A percentile compares a stretch with the other conserved stretches of the same genome.
Evolutionary conservation across 768 basidiomycete genomes (phyloP).

Genomic region (Boletus bicolor): DNA sequence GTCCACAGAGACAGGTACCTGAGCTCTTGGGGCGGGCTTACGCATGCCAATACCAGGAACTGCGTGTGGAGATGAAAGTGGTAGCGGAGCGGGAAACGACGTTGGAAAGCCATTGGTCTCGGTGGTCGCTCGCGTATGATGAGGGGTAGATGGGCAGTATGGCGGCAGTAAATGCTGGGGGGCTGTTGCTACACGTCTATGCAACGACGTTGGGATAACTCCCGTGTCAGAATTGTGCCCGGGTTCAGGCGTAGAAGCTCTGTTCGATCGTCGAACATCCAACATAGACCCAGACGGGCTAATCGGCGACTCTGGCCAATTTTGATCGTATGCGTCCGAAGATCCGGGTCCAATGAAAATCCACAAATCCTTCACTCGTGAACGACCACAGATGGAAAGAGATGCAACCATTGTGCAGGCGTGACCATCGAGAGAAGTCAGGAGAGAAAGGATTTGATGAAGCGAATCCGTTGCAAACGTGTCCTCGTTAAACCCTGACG

Average conservation of each 20-base stretch:
- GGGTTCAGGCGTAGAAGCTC: slow-evolving; percentile 32
- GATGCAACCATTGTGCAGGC: slow-evolving; percentile 68
- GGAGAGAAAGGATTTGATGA: slow-evolving; percentile 63
- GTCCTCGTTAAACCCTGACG: slow-evolving; percentile 74
- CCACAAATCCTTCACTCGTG: slow-evolving; percentile 76
- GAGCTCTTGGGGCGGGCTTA: slow-evolving; percentile 62
- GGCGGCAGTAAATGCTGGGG: slow-evolving; percentile 27
- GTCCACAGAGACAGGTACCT: slow-evolving; percentile 58
- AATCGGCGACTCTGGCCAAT: slow-evolving; percentile 33
- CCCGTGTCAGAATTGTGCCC: slow-evolving; percentile 21
- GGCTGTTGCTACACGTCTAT: slow-evolving; percentile 30
- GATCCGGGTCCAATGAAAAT: slow-evolving; percentile 61
- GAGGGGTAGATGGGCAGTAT: slow-evolving; percentile 14
- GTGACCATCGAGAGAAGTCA: slow-evolving; percentile 64
- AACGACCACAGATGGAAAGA: slow-evolving; percentile 66
- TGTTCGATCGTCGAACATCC: slow-evolving; percentile 36
- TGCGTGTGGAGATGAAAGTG: slow-evolving; percentile 22
- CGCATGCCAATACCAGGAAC: slow-evolving; percentile 43
- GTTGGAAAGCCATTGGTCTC: slow-evolving; percentile 27
- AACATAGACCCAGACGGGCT: slow-evolving; percentile 36
- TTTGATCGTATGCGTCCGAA: slow-evolving; percentile 27
- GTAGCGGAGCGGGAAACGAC: slow-evolving; percentile 14
- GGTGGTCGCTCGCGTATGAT: slow-evolving; percentile 36
- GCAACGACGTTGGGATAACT: slow-evolving; percentile 27
- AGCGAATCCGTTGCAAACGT: slow-evolving; percentile 73